phyloP scores from a whole-genome alignment of 176 grass and related monocot species.

The Pontederia paniculata region DNA sequence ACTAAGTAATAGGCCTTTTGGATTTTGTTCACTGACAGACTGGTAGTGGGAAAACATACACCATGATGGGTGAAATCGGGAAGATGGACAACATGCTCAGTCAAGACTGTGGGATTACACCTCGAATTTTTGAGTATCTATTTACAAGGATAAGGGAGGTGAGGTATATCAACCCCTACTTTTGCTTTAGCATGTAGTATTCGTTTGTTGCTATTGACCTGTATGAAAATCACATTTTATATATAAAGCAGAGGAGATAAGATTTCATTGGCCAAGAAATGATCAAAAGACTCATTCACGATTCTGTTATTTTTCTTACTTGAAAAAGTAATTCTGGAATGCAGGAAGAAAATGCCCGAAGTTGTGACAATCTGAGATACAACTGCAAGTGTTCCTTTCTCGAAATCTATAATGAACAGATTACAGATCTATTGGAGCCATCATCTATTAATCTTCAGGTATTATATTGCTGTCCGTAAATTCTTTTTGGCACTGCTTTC shows the following conservation, averaged over 20 bases:
- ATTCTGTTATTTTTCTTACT: no score
- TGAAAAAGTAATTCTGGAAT: conserved; percentile 16
- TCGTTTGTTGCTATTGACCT: conserved; percentile 8
- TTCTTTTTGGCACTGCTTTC: neutral
- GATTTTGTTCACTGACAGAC: conserved; percentile 31
- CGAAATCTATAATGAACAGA: conserved; percentile 96
- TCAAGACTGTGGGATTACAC: conserved; percentile 66
- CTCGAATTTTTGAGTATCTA: conserved; percentile 75
- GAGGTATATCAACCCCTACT: no score
- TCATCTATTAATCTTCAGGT: conserved; percentile 58
- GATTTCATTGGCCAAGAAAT: no score
- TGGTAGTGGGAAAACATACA: conserved; percentile 86
- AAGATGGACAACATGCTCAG: conserved; percentile 36
- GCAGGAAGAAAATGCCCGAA: conserved; percentile 67
- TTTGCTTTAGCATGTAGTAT: no score
- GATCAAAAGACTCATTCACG: no score
- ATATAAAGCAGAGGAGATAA: no score
- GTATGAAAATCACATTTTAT: no score
- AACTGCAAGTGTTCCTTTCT: conserved; percentile 84
- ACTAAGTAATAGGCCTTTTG: no score
- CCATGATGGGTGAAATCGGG: conserved; percentile 79
- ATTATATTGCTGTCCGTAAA: neutral
- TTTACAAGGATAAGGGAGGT: conserved; percentile 81
- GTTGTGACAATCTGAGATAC: conserved; percentile 60
- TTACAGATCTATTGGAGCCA: conserved; percentile 86